phyloP scores from a whole-genome alignment of 371 early-diverging fungal genomes.

The Enterospora canceri region DNA sequence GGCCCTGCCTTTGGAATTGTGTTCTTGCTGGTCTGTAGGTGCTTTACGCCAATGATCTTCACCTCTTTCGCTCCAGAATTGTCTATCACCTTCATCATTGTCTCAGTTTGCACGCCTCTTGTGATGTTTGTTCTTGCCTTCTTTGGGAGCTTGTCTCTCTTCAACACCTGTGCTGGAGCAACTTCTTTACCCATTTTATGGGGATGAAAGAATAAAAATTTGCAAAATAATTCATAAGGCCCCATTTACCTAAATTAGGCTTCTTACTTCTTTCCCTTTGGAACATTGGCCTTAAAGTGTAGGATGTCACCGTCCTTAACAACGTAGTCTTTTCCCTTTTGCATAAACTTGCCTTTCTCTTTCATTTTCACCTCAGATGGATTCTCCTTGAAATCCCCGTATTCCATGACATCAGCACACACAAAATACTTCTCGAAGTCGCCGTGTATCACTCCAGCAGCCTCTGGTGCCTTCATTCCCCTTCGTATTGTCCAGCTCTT shows the following conservation, averaged over 20 bases:
- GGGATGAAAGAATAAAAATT: background rate
- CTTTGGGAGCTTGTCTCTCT: constrained; percentile 14
- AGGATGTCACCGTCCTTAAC: constrained; percentile 79
- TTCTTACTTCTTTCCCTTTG: constrained; percentile 24
- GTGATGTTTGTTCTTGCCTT: constrained; percentile 66
- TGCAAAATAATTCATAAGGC: background rate
- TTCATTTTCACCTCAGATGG: constrained; percentile 74
- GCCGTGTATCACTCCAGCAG: constrained; percentile 82
- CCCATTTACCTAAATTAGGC: background rate
- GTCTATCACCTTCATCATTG: constrained; percentile 97
- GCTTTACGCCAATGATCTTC: constrained; percentile 91
- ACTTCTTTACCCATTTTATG: constrained; percentile 21
- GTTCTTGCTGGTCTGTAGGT: constrained; percentile 86
- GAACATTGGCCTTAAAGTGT: constrained; percentile 51
- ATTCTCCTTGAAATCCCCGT: constrained; percentile 66
- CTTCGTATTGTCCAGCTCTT: constrained; percentile 60
- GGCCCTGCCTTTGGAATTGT: constrained; percentile 94
- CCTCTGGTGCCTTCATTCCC: constrained; percentile 76
- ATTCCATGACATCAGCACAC: constrained; percentile 84
- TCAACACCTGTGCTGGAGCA: constrained; percentile 16
- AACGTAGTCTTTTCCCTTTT: constrained; percentile 81
- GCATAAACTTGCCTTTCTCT: constrained; percentile 74
- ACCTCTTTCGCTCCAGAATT: constrained; percentile 99
- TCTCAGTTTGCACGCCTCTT: constrained; percentile 94
- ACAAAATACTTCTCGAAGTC: constrained; percentile 89